Percentiles rank a stretch among this genome's conserved stretches.
These are phyloP conservation scores for Aureobasidium musti DNA, from an alignment of 2,329 filamentous ascomycete species.

Conservation along the genomic window DNA sequence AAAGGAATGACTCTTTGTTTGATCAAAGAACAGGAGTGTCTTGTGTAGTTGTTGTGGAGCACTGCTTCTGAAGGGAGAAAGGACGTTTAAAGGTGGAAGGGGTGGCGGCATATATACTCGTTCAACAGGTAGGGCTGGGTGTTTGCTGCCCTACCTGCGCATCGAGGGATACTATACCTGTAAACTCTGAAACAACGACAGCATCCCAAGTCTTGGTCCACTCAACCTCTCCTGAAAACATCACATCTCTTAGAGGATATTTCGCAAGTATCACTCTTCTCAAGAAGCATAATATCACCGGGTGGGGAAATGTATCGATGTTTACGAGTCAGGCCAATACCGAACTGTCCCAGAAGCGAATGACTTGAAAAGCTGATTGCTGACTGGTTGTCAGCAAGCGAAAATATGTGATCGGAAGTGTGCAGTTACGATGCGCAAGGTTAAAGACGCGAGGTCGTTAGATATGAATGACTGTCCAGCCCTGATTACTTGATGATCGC, in stretches of 20 bases:
- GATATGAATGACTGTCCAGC: not conserved
- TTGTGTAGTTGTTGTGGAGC: constrained; percentile 25
- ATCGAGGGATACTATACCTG: not conserved
- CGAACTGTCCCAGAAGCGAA: not conserved
- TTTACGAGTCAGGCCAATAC: not conserved
- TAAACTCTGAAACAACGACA: constrained; percentile 9
- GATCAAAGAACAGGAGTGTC: constrained; percentile 1
- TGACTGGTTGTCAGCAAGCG: too few relatives aligned
- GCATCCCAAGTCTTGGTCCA: not conserved
- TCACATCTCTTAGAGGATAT: not conserved
- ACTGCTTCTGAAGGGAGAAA: constrained; percentile 26
- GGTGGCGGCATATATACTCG: constrained; percentile 11
- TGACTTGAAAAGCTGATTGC: not conserved
- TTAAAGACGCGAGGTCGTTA: not conserved
- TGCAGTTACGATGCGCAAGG: not conserved
- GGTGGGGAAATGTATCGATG: not conserved
- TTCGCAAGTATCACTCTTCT: not conserved
- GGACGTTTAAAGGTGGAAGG: not conserved
- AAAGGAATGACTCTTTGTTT: constrained; percentile 14
- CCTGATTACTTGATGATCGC: not conserved
- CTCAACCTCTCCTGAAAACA: not conserved
- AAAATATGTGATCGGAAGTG: not conserved
- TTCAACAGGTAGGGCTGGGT: not conserved
- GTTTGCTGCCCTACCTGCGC: not conserved
- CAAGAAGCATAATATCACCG: not conserved